Percentiles rank a stretch among this genome's conserved stretches.
Evolutionary conservation across 2,329 filamentous ascomycete species (phyloP).

Genomic region (Paraconiothyrium sp.): DNA sequence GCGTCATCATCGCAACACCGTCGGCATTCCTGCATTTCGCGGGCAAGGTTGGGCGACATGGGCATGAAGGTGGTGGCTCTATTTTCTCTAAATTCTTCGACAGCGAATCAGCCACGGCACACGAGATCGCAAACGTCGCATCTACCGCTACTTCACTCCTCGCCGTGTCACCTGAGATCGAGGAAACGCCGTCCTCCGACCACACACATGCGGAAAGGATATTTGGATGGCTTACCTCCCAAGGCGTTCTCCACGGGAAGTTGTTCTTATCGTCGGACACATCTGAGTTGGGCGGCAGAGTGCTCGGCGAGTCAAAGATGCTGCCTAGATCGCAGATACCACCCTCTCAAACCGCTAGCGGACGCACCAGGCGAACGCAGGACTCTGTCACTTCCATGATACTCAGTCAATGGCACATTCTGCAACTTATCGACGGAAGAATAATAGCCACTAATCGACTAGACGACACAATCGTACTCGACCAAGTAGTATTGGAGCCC

Average conservation of each 20-base stretch:
- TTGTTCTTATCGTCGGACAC: slow-evolving; percentile 70
- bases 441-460: slow-evolving; percentile 88
- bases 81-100: slow-evolving; percentile 92
- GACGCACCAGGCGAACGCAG: slow-evolving; percentile 70
- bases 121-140: slow-evolving; percentile 74
- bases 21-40: slow-evolving; percentile 81
- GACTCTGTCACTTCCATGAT: slow-evolving; percentile 82
- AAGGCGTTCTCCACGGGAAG: slow-evolving; percentile 88
- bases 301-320: slow-evolving; percentile 83
- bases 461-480: slow-evolving; percentile 84
- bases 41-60: slow-evolving; percentile 77
- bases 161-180: slow-evolving; percentile 76
- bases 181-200: slow-evolving; percentile 61
- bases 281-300: slow-evolving; percentile 73
- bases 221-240: slow-evolving; percentile 90
- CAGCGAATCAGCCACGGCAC: slow-evolving; percentile 78
- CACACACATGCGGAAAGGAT: slow-evolving; percentile 71
- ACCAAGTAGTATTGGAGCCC: slow-evolving; percentile 83
- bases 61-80: slow-evolving; percentile 80
- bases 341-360: slow-evolving; percentile 70
- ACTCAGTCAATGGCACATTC: slow-evolving; percentile 91
- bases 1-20: slow-evolving; percentile 83
- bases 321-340: slow-evolving; percentile 78
- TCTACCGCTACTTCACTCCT: slow-evolving; percentile 71
- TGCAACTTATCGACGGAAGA: slow-evolving; percentile 82